Base-by-base conservation (phyloP, 768 basidiomycete genomes). In the Mycena rosella region DNA sequence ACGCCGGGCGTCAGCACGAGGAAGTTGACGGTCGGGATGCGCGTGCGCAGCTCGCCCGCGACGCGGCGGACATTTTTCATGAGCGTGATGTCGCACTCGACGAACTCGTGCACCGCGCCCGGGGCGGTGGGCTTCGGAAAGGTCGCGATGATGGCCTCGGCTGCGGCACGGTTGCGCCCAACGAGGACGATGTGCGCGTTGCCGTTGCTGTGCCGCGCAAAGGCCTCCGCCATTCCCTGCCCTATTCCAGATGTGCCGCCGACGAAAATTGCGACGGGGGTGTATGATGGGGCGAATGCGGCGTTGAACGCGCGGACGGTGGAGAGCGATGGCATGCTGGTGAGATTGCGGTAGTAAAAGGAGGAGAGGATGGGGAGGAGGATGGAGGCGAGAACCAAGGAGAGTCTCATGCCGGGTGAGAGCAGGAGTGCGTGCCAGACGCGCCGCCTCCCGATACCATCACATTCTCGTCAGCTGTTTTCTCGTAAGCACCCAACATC, bases 101-200 rank as follows among this genome's bases (percentile, higher is more conserved):
- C 78, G 72, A 88, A 88, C 67, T 86, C 84, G 75, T 83, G 81
- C 22, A 63, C 72, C 15, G 58, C 71, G 45, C 51, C 71, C 34
- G 65, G 60, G 11, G 60, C 26, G 22, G 74, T 71, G 22, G 78
- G 76, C 56, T 76, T 76, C 20, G 85, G 84, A 51, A 88, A 73
- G 3, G 73, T 73, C 1, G 82, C 79, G 61, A 89, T 77, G 68
- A 86, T 82, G 22, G 73, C 59, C 36, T 87, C 80, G 2, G 86
- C 88, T 7, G 87, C 84, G 18, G 67, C 75, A 49, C 80, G 79
- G 76, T 87, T 88, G 14, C 87, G 81, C 0, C 87, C 88, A 32
- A 86, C 79, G 70, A 89, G 78, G 69, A 88, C 74, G 74, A 89
- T 86, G 67, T 85, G 81, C 27, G 83, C 81, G 60, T 84, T 83